Conservation (phyloP, 306 rosid genomes). For the Quercus berberidifolia region DNA sequence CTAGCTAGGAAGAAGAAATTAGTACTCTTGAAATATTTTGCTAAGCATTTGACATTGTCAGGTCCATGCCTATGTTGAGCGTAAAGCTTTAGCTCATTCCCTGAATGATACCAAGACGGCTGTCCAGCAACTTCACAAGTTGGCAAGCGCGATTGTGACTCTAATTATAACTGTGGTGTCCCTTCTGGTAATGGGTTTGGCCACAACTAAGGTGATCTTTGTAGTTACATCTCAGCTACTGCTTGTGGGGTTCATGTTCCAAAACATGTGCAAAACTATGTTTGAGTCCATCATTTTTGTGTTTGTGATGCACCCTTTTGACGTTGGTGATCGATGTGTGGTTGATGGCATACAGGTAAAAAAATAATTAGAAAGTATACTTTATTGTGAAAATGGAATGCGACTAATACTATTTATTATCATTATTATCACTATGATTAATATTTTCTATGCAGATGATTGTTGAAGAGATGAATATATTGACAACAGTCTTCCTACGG, state of each 20-base stretch:
- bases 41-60: not conserved
- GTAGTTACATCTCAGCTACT: slow-evolving; percentile 50
- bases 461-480: slow-evolving; percentile 54
- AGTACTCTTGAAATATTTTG: not conserved
- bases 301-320: slow-evolving; percentile 58
- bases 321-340: slow-evolving; percentile 48
- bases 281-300: slow-evolving; percentile 52
- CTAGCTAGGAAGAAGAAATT: not conserved
- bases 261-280: slow-evolving; percentile 52
- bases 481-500: slow-evolving; percentile 44
- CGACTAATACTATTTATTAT: not conserved
- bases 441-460: slow-evolving; percentile 30
- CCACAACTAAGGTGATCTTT: slow-evolving; percentile 48
- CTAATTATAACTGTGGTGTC: slow-evolving; percentile 36
- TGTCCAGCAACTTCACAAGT: slow-evolving; percentile 50
- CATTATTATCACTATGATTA: not conserved
- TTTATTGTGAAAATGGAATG: not conserved
- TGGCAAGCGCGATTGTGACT: slow-evolving; percentile 43
- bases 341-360: slow-evolving; percentile 38
- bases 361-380: not conserved
- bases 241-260: slow-evolving; percentile 53
- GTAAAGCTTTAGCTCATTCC: slow-evolving; percentile 45
- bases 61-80: slow-evolving; percentile 48
- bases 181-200: slow-evolving; percentile 45
- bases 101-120: slow-evolving; percentile 53